These are phyloP conservation scores for Suillus placidus DNA, from an alignment of 768 basidiomycete genomes.

Conservation along the genomic window DNA sequence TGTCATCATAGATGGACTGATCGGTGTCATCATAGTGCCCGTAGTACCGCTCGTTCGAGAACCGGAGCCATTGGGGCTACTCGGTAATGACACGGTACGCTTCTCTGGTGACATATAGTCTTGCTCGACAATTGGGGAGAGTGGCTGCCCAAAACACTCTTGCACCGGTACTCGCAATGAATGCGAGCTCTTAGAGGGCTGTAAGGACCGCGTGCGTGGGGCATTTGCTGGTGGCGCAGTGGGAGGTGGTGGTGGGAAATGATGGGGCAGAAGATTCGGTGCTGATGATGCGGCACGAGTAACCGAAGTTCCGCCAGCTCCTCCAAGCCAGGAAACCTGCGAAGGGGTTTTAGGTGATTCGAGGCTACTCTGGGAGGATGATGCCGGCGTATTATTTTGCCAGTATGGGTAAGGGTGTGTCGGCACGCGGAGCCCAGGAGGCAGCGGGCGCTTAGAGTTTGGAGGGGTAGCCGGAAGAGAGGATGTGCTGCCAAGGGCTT, in stretches of 20 bases:
- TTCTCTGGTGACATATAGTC: constrained; percentile 60
- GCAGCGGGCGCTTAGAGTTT: constrained; percentile 26
- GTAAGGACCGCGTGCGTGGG: constrained; percentile 36
- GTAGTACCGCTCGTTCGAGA: constrained; percentile 26
- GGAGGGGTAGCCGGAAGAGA: constrained; percentile 23
- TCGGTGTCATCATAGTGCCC: constrained; percentile 40
- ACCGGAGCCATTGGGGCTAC: constrained; percentile 28
- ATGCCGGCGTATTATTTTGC: constrained; percentile 35
- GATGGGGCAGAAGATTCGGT: constrained; percentile 15
- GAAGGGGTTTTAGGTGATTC: constrained; percentile 40
- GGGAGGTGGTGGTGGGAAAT: constrained; percentile 40
- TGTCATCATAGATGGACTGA: constrained; percentile 30
- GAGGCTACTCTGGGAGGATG: constrained; percentile 35
- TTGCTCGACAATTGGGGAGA: constrained; percentile 69
- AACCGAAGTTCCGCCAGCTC: constrained; percentile 17
- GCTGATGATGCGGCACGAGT: constrained; percentile 10
- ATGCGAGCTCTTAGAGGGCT: constrained; percentile 41
- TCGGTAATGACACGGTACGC: constrained; percentile 37
- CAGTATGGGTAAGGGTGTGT: constrained; percentile 38
- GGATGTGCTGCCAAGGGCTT: constrained; percentile 26
- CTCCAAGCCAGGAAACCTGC: constrained; percentile 42
- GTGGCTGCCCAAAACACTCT: constrained; percentile 39
- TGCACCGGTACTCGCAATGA: constrained; percentile 44
- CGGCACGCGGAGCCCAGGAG: constrained; percentile 36
- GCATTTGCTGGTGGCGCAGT: constrained; percentile 26